These are phyloP conservation scores for Boletus holoroseus DNA, from an alignment of 1,284 basidiomycete species.

Conservation along the genomic window DNA sequence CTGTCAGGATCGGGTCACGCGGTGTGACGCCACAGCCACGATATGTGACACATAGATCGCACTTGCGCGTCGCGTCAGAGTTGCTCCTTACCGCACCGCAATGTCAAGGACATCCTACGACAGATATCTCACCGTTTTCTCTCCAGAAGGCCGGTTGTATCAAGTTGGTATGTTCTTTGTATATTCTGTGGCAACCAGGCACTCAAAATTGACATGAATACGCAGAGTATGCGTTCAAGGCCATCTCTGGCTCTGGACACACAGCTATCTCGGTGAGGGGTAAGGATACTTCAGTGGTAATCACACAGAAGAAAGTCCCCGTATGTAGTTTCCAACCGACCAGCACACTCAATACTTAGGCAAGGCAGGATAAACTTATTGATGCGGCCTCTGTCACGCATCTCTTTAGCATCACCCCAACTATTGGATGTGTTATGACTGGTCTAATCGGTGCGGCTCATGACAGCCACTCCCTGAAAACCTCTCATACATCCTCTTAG, in stretches of 20 bases:
- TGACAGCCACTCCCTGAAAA: not conserved
- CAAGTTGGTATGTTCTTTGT: conserved; percentile 80
- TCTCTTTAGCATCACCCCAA: conserved; percentile 93
- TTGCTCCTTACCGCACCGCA: conserved; percentile 22
- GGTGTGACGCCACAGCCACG: conserved; percentile 20
- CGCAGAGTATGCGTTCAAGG: conserved; percentile 98
- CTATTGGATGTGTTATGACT: conserved; percentile 97
- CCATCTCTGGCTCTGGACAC: conserved; percentile 93
- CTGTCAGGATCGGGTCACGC: not conserved
- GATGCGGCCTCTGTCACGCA: conserved; percentile 95
- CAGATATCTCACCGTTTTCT: conserved; percentile 89
- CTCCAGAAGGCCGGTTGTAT: conserved; percentile 89
- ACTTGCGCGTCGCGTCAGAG: conserved; percentile 51
- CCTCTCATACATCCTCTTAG: conserved; percentile 39
- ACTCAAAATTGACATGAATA: conserved; percentile 4
- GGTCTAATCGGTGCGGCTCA: conserved; percentile 76
- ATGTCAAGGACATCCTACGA: conserved; percentile 86
- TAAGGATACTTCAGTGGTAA: conserved; percentile 90
- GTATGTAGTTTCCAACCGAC: conserved; percentile 42
- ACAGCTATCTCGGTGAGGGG: conserved; percentile 92
- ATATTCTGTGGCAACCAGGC: not conserved
- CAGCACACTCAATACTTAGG: conserved; percentile 9
- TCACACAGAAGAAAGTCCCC: conserved; percentile 98
- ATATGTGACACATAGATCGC: conserved; percentile 26
- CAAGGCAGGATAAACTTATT: conserved; percentile 87